Base-by-base conservation (phyloP, 139 green algal genomes). In the Tetradesmus obliquus region DNA sequence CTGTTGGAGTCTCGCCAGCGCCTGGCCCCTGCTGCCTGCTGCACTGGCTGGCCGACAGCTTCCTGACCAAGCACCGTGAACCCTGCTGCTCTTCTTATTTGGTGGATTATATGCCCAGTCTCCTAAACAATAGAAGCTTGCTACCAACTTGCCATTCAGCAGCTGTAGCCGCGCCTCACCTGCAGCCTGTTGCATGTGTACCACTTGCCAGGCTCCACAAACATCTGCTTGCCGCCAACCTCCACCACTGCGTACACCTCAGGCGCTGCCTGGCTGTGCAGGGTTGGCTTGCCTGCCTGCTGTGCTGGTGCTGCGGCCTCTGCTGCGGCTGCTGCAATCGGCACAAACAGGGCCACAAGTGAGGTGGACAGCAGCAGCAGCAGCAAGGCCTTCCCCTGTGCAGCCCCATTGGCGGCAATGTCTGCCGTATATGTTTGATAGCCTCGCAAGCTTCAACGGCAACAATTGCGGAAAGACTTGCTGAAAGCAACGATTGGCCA, bases 111-210 rank as follows among this genome's bases (percentile, higher is more conserved):
- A 19, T 19, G 1, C 5, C 15, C 74, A 53, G 12, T 20, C 74
- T 32, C 32, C 74, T 32, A 12, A 32, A 32, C 3, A 82, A 53
- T 24, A 82, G n/a, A 24, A 12, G n/a, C 32, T 66, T 17, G 45
- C 60, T 57, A 22, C 17, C 6, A 32, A 51, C 10, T 72, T 45
- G 32, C 32, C 32, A 45, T 45, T 45, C 32, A 20, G 1, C 45
- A 5, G 9, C 22, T 84, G 45, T 58, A 45, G 45, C 2, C 10
- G 45, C 74, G n/a, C 12, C 91, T 17, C 90, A 97, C 96, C 93
- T 97, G 94, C n/a, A 99, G 93, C n/a, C 97, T 91, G 94, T 99
- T 98, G 91, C 96, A 97, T 20, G 94, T 98, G 94, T 99, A 99
- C 97, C 96, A 98, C 88, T 97, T 95, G 71, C 97, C 97, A 87